Base-by-base conservation (phyloP, 1,284 basidiomycete genomes). In the Moesziomyces antarcticus region DNA sequence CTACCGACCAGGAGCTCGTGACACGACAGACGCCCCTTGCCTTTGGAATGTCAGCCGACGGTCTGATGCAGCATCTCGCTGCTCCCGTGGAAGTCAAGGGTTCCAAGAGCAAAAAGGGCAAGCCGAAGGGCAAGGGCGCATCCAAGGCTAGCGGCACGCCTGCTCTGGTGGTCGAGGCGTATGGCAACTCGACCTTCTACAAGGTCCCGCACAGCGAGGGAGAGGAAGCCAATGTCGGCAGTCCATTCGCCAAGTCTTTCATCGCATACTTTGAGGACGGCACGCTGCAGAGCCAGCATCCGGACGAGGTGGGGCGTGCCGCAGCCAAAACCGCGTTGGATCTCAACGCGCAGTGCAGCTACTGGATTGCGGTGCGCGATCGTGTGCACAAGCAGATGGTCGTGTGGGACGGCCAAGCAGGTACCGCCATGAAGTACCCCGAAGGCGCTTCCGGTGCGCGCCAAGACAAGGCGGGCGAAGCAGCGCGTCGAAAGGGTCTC, bases 141-240 rank as follows among this genome's bases (percentile, higher is more conserved):
- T 43, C 48, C 3, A 66, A 62, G 40, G 44, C 43, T 22, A 50
- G 56, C n/a, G 50, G 44, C n/a, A 21, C 52, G 22, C 52, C 66
- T 21, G 48, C 56, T 16, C 60, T 63, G 6, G 45, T 56, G n/a
- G 60, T 67, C 46, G 64, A 64, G 51, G 70, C 64, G 8, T 56
- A 55, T 35, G 71, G 68, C 22, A 49, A 20, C 0, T 60, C 64
- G 7, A 75, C 55, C 2, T 98, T 94, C 85, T 93, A 93, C 87
- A 96, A 97, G 85, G 87, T 99, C 1, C 97, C 95, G 1, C 97
- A 99, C 85, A 94, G 94, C 80, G 93, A 95, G 75, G 96, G 97
- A 3, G 96, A 97, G 67, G 89, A 89, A 42, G 92, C 93, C 46
- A 98, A 98, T 79, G 95, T 99, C 16, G 96, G 94, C 1, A 94